A percentile compares a stretch with the other conserved stretches of the same genome.
Evolutionary conservation across 1,284 basidiomycete genomes (phyloP).

Genomic region (Lignosus rhinocerotis): DNA sequence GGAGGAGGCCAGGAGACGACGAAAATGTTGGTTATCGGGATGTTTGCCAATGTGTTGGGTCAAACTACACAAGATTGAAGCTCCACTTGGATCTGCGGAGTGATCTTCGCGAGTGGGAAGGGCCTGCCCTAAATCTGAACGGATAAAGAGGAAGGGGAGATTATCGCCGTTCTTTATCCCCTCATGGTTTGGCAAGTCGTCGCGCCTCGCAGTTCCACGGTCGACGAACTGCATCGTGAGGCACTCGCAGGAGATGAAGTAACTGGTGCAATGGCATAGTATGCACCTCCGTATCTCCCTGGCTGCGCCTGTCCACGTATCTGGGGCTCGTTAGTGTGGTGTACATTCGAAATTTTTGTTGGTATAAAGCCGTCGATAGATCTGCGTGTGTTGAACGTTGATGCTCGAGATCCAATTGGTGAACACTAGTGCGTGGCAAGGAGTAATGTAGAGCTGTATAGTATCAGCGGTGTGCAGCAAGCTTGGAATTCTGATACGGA

Average conservation of each 20-base stretch:
- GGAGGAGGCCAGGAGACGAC: not conserved
- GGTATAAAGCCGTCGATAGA: slow-evolving; percentile 1
- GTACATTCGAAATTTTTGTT: slow-evolving; percentile 50
- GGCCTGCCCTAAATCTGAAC: slow-evolving; percentile 33
- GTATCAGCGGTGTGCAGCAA: not conserved
- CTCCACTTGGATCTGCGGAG: slow-evolving; percentile 19
- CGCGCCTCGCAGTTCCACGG: slow-evolving; percentile 46
- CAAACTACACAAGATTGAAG: slow-evolving; percentile 19
- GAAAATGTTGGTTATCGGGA: slow-evolving; percentile 13
- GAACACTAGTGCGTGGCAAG: not conserved
- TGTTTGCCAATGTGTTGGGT: slow-evolving; percentile 19
- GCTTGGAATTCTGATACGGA: no score
- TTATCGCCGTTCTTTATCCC: slow-evolving; percentile 42
- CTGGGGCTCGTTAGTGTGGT: slow-evolving; percentile 83
- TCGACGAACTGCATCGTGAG: slow-evolving; percentile 61
- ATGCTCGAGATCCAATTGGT: not conserved
- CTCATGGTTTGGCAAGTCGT: slow-evolving; percentile 60
- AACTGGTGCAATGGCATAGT: slow-evolving; percentile 83
- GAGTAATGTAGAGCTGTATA: no score
- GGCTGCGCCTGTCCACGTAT: slow-evolving; percentile 50
- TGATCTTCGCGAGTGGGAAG: slow-evolving; percentile 23
- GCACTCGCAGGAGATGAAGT: slow-evolving; percentile 87
- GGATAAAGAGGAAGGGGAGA: slow-evolving; percentile 17
- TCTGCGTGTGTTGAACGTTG: not conserved
- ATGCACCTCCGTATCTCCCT: slow-evolving; percentile 84